These are phyloP conservation scores for Kluyveromyces sp. DNA, from an alignment of 1,139 yeast species.

Conservation along the genomic window DNA sequence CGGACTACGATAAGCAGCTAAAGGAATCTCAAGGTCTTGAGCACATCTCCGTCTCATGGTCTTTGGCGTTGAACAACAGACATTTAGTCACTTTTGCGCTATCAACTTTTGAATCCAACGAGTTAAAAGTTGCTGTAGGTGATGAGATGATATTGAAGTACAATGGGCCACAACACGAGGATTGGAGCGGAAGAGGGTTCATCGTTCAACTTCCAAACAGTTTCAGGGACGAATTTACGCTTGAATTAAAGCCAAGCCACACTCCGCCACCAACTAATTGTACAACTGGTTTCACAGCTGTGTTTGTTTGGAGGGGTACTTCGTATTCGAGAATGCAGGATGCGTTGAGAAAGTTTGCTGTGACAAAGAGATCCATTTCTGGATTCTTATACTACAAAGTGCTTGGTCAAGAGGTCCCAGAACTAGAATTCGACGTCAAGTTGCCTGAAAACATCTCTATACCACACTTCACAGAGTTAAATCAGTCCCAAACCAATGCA, in stretches of 20 bases:
- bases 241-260: slow-evolving; percentile 49
- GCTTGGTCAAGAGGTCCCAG: slow-evolving; percentile 73
- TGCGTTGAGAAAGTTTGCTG: slow-evolving; percentile 68
- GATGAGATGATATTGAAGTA: slow-evolving; percentile 69
- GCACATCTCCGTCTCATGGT: slow-evolving; percentile 71
- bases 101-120: slow-evolving; percentile 59
- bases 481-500: slow-evolving; percentile 73
- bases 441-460: slow-evolving; percentile 59
- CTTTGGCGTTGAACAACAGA: slow-evolving; percentile 54
- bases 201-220: slow-evolving; percentile 68
- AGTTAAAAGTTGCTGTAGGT: slow-evolving; percentile 74
- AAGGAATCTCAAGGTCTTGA: slow-evolving; percentile 78
- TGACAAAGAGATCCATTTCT: slow-evolving; percentile 62
- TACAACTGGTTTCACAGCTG: slow-evolving; percentile 69
- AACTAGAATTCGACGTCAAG: slow-evolving; percentile 51
- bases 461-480: slow-evolving; percentile 62
- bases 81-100: slow-evolving; percentile 66
- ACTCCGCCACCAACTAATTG: slow-evolving; percentile 42
- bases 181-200: slow-evolving; percentile 70
- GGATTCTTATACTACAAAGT: slow-evolving; percentile 73
- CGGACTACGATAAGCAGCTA: slow-evolving; percentile 66
- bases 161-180: slow-evolving; percentile 42
- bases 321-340: slow-evolving; percentile 79
- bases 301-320: slow-evolving; percentile 85
- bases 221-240: slow-evolving; percentile 60